Percentiles rank a stretch among this genome's conserved stretches.
Evolutionary conservation across 2,329 filamentous ascomycete species (phyloP).

Genomic region (Didymella glomerata): DNA sequence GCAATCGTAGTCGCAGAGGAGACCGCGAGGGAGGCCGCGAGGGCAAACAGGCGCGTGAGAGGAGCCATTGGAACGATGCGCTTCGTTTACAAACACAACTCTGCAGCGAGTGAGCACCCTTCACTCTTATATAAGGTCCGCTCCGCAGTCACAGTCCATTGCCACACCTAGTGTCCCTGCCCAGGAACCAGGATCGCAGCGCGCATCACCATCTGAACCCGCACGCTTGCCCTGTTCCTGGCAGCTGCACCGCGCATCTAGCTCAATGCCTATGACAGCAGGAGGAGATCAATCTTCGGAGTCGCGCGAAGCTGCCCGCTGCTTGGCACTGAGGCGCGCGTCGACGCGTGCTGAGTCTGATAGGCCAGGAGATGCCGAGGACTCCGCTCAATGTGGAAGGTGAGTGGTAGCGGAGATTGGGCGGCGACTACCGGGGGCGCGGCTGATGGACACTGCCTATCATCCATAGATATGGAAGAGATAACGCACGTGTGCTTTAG

Average conservation of each 20-base stretch:
- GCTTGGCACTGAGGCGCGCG: conserved; percentile 17
- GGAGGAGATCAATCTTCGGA: conserved; percentile 12
- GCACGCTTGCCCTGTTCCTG: conserved; percentile 23
- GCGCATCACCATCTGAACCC: conserved; percentile 9
- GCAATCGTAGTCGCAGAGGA: conserved; percentile 48
- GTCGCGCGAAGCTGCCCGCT: conserved; percentile 18
- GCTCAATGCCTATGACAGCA: conserved; percentile 22
- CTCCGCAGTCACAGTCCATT: not conserved
- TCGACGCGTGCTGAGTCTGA: conserved; percentile 19
- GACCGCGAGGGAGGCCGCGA: conserved; percentile 29
- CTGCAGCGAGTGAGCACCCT: conserved; percentile 10
- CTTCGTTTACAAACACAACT: conserved; percentile 17
- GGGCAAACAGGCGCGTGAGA: conserved; percentile 27
- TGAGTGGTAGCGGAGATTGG: conserved; percentile 18
- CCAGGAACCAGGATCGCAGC: conserved; percentile 13
- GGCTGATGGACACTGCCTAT: conserved; percentile 16
- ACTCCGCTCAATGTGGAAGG: conserved; percentile 17
- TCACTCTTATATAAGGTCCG: conserved; percentile 11
- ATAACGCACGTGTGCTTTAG: conserved; percentile 19
- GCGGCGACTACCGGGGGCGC: conserved; percentile 17
- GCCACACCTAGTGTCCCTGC: conserved; percentile 7
- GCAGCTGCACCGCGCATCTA: conserved; percentile 17
- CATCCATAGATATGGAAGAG: conserved; percentile 19
- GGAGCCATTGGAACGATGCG: conserved; percentile 24
- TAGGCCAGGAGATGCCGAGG: conserved; percentile 22